Evolutionary conservation across 2,329 filamentous ascomycete species (phyloP).

Genomic region (Trichoderma sp.): DNA sequence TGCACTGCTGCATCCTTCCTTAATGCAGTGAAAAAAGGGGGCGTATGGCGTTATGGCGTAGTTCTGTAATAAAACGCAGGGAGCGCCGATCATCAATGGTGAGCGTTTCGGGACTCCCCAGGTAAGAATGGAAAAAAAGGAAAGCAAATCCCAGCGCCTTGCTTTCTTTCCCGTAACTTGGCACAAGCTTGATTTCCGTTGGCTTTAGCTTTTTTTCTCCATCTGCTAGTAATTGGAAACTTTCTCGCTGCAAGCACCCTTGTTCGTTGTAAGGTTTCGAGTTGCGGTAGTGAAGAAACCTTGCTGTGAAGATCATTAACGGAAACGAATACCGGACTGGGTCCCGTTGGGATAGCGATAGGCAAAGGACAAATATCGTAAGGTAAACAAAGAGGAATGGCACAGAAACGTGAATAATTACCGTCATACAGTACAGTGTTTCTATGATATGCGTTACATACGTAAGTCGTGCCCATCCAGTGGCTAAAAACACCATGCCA

Average conservation of each 20-base stretch:
- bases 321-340: background rate
- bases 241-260: background rate
- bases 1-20: background rate
- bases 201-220: background rate
- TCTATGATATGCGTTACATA: background rate
- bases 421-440: background rate
- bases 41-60: background rate
- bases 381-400: background rate
- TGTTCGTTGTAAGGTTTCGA: background rate
- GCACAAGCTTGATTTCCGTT: background rate
- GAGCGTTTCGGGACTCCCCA: background rate
- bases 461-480: background rate
- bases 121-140: background rate
- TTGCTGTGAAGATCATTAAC: constrained; percentile 9
- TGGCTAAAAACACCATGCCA: background rate
- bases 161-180: background rate
- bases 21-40: background rate
- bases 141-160: background rate
- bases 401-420: background rate
- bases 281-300: background rate
- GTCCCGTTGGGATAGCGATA: background rate
- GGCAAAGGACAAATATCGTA: background rate
- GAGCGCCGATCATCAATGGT: background rate
- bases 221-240: background rate
- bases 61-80: background rate